Base-by-base conservation (phyloP, 2,329 filamentous ascomycete species). In the Penicillium occitanis region DNA sequence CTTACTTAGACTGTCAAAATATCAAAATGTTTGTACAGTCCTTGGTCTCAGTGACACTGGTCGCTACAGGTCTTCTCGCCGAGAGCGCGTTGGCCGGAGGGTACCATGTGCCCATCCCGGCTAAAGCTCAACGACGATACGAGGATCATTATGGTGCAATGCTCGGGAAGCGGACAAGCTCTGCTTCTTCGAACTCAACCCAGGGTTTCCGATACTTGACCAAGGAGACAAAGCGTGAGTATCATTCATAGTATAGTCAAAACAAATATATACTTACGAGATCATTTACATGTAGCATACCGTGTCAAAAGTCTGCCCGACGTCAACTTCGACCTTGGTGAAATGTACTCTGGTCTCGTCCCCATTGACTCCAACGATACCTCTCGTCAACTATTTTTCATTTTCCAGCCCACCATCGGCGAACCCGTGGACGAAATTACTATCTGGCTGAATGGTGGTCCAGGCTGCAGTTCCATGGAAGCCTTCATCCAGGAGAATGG, bases 401-500 rank as follows among this genome's bases (percentile, higher is more conserved):
- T 83, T 69, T 83, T 83, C 66, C 82, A 83, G 40, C 80, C 81
- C 1, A 76, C 75, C 6, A 79, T 82, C 53, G 77, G 79, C 2
- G 75, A 76, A 11, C 79, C 80, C 11, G 76, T 76, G 3, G 80
- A 84, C 51, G 79, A 82, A 63, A 71, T 79, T 28, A 79, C 77
- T 3, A 77, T 79, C 68, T 79, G 74, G 75, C 69, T 80, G 35
- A 88, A 88, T 66, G 87, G 87, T 35, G 84, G 84, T 3, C 84
- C 83, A 19, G 82, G 83, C 17, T 85, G 82, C 69, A 82, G 77
- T 37, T 90, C 88, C 1, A 82, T 92, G 6, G 84, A 88, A 69
- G 90, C 90, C 7, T 80, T 93, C 1, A 75, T 94, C 10, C 90
- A 91, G 61, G 91, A 94, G 71, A 93, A 92, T 71, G 91, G 91